These are phyloP conservation scores for Populus ilicifolia DNA, from an alignment of 345 rosid species.

Conservation along the genomic window DNA sequence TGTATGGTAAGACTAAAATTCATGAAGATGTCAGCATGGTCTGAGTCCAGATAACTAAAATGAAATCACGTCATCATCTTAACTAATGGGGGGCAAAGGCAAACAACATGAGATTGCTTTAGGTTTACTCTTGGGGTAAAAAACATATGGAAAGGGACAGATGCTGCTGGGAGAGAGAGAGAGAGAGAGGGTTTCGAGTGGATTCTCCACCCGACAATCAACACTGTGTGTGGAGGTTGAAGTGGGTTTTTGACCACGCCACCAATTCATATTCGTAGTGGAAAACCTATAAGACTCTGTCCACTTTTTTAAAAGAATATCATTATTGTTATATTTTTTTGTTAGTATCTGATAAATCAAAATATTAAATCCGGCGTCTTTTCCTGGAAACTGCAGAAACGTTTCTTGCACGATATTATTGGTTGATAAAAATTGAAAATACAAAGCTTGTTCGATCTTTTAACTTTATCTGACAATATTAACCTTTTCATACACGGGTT, in stretches of 20 bases:
- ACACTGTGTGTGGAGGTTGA: constrained; percentile 38
- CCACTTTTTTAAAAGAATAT: no score
- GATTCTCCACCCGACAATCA: constrained; percentile 51
- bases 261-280: not conserved
- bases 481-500: no score
- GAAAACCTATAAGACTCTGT: not conserved
- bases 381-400: constrained; percentile 9
- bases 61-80: no score
- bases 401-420: no score
- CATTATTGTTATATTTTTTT: no score
- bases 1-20: no score
- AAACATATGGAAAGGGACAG: constrained; percentile 29
- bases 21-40: no score
- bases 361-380: constrained; percentile 32
- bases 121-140: constrained; percentile 39
- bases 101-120: constrained; percentile 5
- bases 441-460: no score
- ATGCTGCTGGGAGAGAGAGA: constrained; percentile 12
- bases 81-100: not conserved
- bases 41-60: no score
- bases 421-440: no score
- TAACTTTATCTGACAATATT: no score
- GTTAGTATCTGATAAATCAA: no score
- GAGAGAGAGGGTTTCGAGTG: not conserved
- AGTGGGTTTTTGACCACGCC: constrained; percentile 48